phyloP scores from a whole-genome alignment of 2,329 filamentous ascomycete genomes.

The Talaromyces sp. region DNA sequence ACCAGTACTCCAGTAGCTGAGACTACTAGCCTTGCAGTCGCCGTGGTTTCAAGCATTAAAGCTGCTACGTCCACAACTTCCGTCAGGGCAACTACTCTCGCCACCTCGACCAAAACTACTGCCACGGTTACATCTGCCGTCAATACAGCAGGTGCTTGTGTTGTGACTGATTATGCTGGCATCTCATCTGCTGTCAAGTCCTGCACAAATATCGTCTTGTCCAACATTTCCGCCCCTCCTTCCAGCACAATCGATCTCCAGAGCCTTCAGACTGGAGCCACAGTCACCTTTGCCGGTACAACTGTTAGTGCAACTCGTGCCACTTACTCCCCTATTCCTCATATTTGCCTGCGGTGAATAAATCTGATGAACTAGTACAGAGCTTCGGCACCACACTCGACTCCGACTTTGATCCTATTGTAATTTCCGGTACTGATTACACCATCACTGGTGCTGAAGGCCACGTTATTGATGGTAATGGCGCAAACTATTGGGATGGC shows the following conservation, averaged over 20 bases:
- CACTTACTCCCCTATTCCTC: no score
- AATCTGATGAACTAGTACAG: background rate
- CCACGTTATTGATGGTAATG: conserved; percentile 55
- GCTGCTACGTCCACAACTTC: background rate
- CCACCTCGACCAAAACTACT: background rate
- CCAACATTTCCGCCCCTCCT: conserved; percentile 33
- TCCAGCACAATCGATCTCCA: conserved; percentile 27
- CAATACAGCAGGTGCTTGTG: conserved; percentile 10
- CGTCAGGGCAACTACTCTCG: background rate
- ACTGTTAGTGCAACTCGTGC: conserved; percentile 19
- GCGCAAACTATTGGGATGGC: conserved; percentile 59
- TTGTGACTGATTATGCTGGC: background rate
- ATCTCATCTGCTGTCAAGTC: conserved; percentile 23
- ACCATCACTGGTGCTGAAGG: conserved; percentile 53
- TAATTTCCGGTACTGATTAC: conserved; percentile 56
- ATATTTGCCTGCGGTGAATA: no score
- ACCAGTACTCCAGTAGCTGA: background rate
- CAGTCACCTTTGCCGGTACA: conserved; percentile 24
- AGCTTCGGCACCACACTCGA: background rate
- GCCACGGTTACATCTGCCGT: conserved; percentile 20
- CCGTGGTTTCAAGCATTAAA: background rate
- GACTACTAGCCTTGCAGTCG: background rate
- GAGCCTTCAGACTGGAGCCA: conserved; percentile 21
- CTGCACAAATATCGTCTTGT: conserved; percentile 34
- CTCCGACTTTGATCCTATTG: conserved; percentile 62